Evolutionary conservation across 2,329 filamentous ascomycete species (phyloP).

Genomic region (Exophiala aquamarina): DNA sequence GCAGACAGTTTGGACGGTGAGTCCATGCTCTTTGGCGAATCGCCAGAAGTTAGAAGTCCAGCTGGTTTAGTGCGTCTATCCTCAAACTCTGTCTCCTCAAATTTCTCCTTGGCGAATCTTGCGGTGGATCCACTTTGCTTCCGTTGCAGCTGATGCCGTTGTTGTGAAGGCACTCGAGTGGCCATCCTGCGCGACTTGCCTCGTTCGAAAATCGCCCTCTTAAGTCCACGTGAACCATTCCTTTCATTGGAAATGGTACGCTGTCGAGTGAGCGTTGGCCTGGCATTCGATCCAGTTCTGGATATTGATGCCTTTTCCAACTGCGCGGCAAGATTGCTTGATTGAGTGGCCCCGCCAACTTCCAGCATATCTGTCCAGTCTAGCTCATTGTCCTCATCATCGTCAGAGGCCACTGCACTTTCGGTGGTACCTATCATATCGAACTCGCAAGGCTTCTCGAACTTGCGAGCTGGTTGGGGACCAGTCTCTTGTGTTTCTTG

Average conservation of each 20-base stretch:
- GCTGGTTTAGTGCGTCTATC: too few relatives aligned
- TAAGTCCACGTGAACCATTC: not conserved
- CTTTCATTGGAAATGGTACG: constrained; percentile 11
- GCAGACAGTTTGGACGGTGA: not conserved
- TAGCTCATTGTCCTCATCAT: constrained; percentile 16
- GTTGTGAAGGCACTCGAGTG: not conserved
- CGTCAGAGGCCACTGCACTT: constrained; percentile 22
- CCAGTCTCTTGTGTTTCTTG: constrained; percentile 13
- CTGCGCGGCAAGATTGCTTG: constrained; percentile 11
- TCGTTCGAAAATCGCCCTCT: constrained; percentile 1
- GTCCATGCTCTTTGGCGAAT: too few relatives aligned
- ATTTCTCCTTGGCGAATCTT: not conserved
- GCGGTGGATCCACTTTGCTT: not conserved
- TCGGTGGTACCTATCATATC: constrained; percentile 10
- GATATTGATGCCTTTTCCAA: constrained; percentile 8
- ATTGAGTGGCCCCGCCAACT: constrained; percentile 6
- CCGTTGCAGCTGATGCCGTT: not conserved
- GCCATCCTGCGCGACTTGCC: constrained; percentile 6
- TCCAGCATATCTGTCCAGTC: constrained; percentile 21
- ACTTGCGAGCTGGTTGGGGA: constrained; percentile 6
- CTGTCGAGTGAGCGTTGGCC: constrained; percentile 5
- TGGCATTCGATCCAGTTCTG: constrained; percentile 1
- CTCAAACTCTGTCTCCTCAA: not conserved
- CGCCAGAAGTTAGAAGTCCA: too few relatives aligned
- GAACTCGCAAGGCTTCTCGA: constrained; percentile 18